Evolutionary conservation across 805 yeast species (phyloP), one percentile per base, ranked within the genome.

Genomic region (Metschnikowia kofuensis): DNA sequence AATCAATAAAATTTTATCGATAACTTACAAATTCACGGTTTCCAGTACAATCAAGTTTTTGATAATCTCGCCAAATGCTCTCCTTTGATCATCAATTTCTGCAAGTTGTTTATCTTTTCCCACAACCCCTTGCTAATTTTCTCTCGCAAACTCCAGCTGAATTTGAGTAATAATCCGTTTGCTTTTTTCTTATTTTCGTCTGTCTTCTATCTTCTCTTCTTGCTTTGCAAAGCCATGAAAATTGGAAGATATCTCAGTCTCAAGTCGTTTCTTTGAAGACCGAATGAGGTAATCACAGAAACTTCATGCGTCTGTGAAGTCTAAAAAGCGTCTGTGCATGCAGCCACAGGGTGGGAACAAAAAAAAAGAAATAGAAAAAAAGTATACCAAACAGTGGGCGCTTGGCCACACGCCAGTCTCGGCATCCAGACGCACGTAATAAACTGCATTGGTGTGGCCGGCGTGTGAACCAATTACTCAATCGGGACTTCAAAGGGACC

Each of bases 401-500:
- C 32, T 12, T 10, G 12, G 32, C 32, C 32, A 30, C 13, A 30
- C 32, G 13, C 32, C 21, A 12, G 32, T 30, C 32, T 6, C 32
- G 6, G 6, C 32, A 10, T 4, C 32, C 32, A 30, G 32, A 30
- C 32, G 40, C 45, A 43, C 13, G 35, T 35, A 42, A 40, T 30
- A 13, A n/a, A 9, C 14, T 40, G 35, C 42, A 31, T 16, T 9
- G 32, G n/a, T 12, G 15, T 16, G 26, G 29, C n/a, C 29, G 29
- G 38, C 30, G 46, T 47, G 50, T 38, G 34, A 26, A 43, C 21
- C 15, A 28, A 7, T 30, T 40, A 6, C 53, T 48, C 15, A 35
- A 46, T 51, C 27, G 47, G 56, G 56, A 47, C 48, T 48, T 46
- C 55, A 46, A 53, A 51, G 56, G 53, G 43, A 27, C n/a, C 42